Base-by-base conservation (phyloP, 2,329 filamentous ascomycete genomes). In the Cytospora paraplurivora region DNA sequence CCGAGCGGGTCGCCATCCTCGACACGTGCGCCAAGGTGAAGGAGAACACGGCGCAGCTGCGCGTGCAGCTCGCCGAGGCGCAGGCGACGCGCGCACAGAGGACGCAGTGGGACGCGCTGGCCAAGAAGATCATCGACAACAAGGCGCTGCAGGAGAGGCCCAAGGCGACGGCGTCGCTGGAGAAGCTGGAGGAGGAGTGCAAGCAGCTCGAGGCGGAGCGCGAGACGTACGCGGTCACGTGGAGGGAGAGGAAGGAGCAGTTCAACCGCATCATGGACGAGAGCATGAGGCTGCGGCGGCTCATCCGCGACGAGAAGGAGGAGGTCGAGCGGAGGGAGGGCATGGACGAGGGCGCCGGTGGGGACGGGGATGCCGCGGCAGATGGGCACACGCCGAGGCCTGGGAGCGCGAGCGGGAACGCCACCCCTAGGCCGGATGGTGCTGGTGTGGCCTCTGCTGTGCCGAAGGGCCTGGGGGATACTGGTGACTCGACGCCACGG, bases 251-350 rank as follows among this genome's bases (percentile, higher is more conserved):
- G 47, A 82, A 90, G 67, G 90, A 92, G 69, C 92, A 97, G 76
- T 97, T 97, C 75, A 91, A 89, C 63, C 85, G 87, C 62, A 93
- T 98, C 71, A 91, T 97, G 73, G 91, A 93, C 65, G 94, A 97
- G 78, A 92, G 92, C n/a, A 90, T 91, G 85, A 83, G 91, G 67
- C 83, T 98, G 74, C 82, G 93, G 63, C 84, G 91, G 56, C 82
- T 96, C 74, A 97, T 98, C 72, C 88, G 93, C 66, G 93, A 97
- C 72, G 94, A 97, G 81, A 96, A 97, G 78, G 93, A 97, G 74
- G 93, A 97, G 76, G 91, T 95, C 0, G 93, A 97, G 76, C 82
- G 92, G 50, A 85, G 92, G 61, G 92, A 96, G 75, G 92, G 92
- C 35, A 92, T 92, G 86, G 85, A 86, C 62, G 87, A 87, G 68